phyloP scores from a whole-genome alignment of 169 alveolate genomes.

The Eimeria acervulina region DNA sequence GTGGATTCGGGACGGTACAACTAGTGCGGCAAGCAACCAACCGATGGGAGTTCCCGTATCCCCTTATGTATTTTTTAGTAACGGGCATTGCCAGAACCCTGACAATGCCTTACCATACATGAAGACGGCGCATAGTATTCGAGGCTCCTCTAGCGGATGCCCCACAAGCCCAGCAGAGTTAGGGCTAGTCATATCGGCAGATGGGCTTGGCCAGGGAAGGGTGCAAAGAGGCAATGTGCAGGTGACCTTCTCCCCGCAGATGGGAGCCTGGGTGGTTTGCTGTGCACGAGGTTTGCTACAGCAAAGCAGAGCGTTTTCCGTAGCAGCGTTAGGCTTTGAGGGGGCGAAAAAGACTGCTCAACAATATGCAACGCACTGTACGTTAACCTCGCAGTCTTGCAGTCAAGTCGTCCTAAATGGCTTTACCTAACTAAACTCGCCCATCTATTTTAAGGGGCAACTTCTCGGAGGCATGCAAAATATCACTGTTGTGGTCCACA shows the following conservation, averaged over 20 bases:
- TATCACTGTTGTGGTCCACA: background rate
- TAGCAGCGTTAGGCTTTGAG: conserved; percentile 63
- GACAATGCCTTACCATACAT: background rate
- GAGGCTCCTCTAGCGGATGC: conserved; percentile 24
- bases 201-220: conserved; percentile 60
- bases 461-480: too few relatives aligned
- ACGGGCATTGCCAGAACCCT: conserved; percentile 9
- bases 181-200: conserved; percentile 57
- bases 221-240: conserved; percentile 44
- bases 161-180: conserved; percentile 61
- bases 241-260: conserved; percentile 69
- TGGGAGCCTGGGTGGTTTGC: conserved; percentile 76
- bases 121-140: background rate
- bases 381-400: background rate
- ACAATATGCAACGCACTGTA: conserved; percentile 67
- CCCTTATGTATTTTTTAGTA: background rate
- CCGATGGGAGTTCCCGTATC: conserved; percentile 25
- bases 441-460: background rate
- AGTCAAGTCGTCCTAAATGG: background rate
- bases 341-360: conserved; percentile 74
- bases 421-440: background rate
- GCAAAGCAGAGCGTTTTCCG: conserved; percentile 64
- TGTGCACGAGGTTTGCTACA: conserved; percentile 66
- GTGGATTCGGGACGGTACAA: conserved; percentile 48
- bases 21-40: background rate